phyloP scores from a whole-genome alignment of 2,329 filamentous ascomycete genomes.

The Magnaporthiopsis incrustans region DNA sequence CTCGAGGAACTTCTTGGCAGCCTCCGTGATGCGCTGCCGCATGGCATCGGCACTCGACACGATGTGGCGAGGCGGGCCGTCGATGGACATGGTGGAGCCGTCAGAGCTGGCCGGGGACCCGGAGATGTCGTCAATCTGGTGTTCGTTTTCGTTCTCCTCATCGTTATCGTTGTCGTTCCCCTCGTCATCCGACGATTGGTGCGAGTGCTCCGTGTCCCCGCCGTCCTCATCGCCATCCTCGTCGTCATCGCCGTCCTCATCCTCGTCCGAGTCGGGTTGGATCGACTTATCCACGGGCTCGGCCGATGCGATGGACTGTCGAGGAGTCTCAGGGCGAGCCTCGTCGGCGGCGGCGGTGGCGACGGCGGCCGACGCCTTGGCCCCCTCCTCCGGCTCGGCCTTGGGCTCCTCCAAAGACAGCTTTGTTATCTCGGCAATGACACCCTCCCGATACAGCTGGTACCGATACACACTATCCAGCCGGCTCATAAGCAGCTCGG shows the following conservation, averaged over 20 bases:
- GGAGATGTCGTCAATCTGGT: conserved; percentile 49
- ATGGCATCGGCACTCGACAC: conserved; percentile 46
- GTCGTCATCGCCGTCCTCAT: conserved; percentile 28
- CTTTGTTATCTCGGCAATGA: conserved; percentile 83
- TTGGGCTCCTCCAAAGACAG: conserved; percentile 48
- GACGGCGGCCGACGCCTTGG: conserved; percentile 2
- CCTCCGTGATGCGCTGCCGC: conserved; percentile 63
- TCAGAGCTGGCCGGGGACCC: conserved; percentile 61
- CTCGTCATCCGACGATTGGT: conserved; percentile 33
- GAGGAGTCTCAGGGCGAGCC: conserved; percentile 5
- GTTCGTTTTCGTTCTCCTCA: conserved; percentile 40
- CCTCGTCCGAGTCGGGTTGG: conserved; percentile 23
- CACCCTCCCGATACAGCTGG: conserved; percentile 94
- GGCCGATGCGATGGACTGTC: conserved; percentile 4
- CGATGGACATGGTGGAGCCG: conserved; percentile 56
- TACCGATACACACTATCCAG: conserved; percentile 86
- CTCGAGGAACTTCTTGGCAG: conserved; percentile 78
- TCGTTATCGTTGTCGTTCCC: conserved; percentile 43
- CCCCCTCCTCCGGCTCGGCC: conserved; percentile 18
- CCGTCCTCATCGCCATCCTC: conserved; percentile 43
- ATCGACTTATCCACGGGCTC: conserved; percentile 1
- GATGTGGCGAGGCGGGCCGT: conserved; percentile 42
- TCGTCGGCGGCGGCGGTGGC: background rate
- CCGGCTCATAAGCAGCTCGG: conserved; percentile 77
- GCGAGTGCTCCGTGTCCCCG: conserved; percentile 30